Conservation (phyloP, 768 basidiomycete species). For the Calvatia gigantea region DNA sequence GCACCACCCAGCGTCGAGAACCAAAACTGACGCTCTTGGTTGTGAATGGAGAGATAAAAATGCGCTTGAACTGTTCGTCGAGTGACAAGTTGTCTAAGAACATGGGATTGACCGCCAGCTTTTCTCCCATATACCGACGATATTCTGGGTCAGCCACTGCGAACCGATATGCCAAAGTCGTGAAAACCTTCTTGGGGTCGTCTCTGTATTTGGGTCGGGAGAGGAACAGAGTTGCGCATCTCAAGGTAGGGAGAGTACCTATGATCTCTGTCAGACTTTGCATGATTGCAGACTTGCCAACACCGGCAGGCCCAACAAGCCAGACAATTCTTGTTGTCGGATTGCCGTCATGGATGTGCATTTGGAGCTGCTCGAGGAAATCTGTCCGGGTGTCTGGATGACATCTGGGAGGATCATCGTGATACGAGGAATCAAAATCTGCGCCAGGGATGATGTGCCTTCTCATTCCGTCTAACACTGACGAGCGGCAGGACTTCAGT, state of each 20-base stretch:
- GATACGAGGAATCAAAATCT: conserved; percentile 2
- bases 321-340: neutral
- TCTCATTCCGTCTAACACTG: too few species aligned
- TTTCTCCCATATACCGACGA: conserved; percentile 3
- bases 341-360: neutral
- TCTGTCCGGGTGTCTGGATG: neutral
- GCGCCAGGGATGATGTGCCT: neutral
- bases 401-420: neutral
- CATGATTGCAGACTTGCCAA: conserved; percentile 11
- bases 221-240: conserved; percentile 20
- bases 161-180: conserved; percentile 22
- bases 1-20: conserved; percentile 11
- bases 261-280: conserved; percentile 2
- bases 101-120: conserved; percentile 7
- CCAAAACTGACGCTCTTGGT: neutral
- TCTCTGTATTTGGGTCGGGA: conserved; percentile 9
- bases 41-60: conserved; percentile 15
- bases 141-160: conserved; percentile 7
- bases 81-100: conserved; percentile 9
- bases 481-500: too few species aligned
- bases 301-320: neutral
- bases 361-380: neutral
- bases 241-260: neutral
- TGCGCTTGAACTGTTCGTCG: conserved; percentile 11
- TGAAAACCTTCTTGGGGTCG: conserved; percentile 13